Percentiles rank a stretch among this genome's conserved stretches.
Evolutionary conservation across 306 rosid species (phyloP).

Genomic region (Mucuna pruriens): DNA sequence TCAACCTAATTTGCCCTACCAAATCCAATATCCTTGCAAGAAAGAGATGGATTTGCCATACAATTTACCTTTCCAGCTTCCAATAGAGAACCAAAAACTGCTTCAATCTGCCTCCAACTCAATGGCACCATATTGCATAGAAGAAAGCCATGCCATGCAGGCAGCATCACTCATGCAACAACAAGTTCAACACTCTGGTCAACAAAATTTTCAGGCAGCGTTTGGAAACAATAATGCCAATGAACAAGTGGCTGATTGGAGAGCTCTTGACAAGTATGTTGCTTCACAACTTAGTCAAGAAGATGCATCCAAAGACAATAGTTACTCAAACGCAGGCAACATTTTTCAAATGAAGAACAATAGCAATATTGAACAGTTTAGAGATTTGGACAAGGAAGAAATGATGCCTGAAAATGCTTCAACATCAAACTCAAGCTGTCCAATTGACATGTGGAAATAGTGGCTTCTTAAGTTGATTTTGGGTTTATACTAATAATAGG

Average conservation of each 20-base stretch:
- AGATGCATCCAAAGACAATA: slow-evolving; percentile 50
- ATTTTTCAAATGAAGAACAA: slow-evolving; percentile 37
- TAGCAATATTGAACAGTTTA: slow-evolving; percentile 1
- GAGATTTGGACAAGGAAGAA: slow-evolving; percentile 51
- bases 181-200: slow-evolving; percentile 14
- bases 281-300: slow-evolving; percentile 92
- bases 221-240: slow-evolving; percentile 39
- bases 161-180: slow-evolving; percentile 51
- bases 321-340: slow-evolving; percentile 21
- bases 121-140: background rate
- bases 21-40: slow-evolving; percentile 59
- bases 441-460: slow-evolving; percentile 72
- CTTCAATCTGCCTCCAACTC: slow-evolving; percentile 14
- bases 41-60: slow-evolving; percentile 63
- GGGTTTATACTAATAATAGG: slow-evolving; percentile 10
- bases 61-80: slow-evolving; percentile 42
- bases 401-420: slow-evolving; percentile 45
- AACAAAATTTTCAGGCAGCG: slow-evolving; percentile 12
- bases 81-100: slow-evolving; percentile 59
- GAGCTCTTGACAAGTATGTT: slow-evolving; percentile 91
- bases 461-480: background rate
- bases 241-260: slow-evolving; percentile 73
- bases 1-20: slow-evolving; percentile 47
- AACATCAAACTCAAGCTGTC: slow-evolving; percentile 60
- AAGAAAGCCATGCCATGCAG: slow-evolving; percentile 10